These are phyloP conservation scores for Agaricus sinodeliciosus DNA, from an alignment of 768 basidiomycete species.

Conservation along the genomic window DNA sequence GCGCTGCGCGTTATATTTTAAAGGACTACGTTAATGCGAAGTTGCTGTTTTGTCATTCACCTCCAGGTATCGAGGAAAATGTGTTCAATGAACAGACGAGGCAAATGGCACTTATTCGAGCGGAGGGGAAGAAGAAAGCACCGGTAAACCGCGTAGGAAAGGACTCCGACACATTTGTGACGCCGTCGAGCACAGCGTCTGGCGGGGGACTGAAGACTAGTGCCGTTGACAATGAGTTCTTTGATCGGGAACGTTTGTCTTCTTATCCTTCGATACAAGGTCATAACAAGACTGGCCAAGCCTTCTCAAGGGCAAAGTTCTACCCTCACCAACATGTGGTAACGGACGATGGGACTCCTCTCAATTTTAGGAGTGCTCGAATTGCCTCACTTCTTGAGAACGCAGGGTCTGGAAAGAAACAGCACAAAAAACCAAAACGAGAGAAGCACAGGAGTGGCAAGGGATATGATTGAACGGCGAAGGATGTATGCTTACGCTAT, in stretches of 20 bases:
- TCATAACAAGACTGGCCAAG: conserved; percentile 45
- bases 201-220: conserved; percentile 44
- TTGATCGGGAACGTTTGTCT: conserved; percentile 47
- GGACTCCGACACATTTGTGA: conserved; percentile 77
- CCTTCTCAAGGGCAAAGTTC: conserved; percentile 54
- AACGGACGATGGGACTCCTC: conserved; percentile 69
- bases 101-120: conserved; percentile 48
- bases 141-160: conserved; percentile 83
- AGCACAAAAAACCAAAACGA: conserved; percentile 75
- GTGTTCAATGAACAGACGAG: conserved; percentile 74
- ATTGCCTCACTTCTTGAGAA: conserved; percentile 37
- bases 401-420: conserved; percentile 59
- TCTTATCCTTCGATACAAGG: conserved; percentile 61
- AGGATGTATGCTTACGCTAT: not conserved
- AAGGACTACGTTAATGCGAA: conserved; percentile 98
- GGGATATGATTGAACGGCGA: conserved; percentile 63
- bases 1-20: conserved; percentile 84
- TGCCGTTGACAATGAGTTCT: conserved; percentile 81
- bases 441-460: conserved; percentile 89
- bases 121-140: conserved; percentile 79
- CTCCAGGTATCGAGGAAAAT: conserved; percentile 61
- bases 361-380: conserved; percentile 37
- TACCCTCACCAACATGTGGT: conserved; percentile 85
- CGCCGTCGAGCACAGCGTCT: conserved; percentile 25
- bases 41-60: conserved; percentile 83